Evolutionary conservation across 352 stramenopile species (phyloP), one percentile per base, ranked within the genome.

Genomic region (Elongisporangium anandrum): DNA sequence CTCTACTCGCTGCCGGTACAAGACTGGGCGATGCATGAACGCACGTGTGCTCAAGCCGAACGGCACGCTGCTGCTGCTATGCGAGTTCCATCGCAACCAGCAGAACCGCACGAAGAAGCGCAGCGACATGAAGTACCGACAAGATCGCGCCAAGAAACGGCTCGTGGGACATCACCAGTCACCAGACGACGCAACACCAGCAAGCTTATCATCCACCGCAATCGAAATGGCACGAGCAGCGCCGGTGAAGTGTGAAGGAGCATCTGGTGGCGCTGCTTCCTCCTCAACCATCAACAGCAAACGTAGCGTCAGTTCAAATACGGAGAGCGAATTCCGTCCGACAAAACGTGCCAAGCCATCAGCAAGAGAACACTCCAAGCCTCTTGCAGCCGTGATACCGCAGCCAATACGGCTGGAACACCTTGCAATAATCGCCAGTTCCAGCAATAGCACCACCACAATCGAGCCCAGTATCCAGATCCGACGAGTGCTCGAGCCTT

Each of bases 21-120:
- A 94, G 73, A 92, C 86, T 1, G 83, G 84, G 5, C 78, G 82
- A 3, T 93, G 85, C 58, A 75, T 63, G 17, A 90, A 93, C 65
- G 49, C 69, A 6, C 78, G 85, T 10, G 83, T 86, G 39, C 67
- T 87, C 17, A 95, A 95, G 55, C 66, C 83, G 19, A 93, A 93
- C 54, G 83, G 85, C 29, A 83, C 73, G 21, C 68, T 85, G 4
- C 69, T 93, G 13, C 65, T 92, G 53, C 79, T 95, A 17, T 95
- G 85, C 52, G 81, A 95, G 60, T 82, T 87, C 63, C 85, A 95
- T 50, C 83, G 85, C 41, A 75, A 74, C 57, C 85, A 93, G 60
- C 83, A 93, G 61, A 95, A 95, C 54, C 74, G 84, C n/a, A 93
- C 84, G 22, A 94, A 94, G 70, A 92, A 92, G 63, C 81, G 82